Evolutionary conservation across 2,329 filamentous ascomycete genomes (phyloP).

Genomic region (Cytospora leucostoma): DNA sequence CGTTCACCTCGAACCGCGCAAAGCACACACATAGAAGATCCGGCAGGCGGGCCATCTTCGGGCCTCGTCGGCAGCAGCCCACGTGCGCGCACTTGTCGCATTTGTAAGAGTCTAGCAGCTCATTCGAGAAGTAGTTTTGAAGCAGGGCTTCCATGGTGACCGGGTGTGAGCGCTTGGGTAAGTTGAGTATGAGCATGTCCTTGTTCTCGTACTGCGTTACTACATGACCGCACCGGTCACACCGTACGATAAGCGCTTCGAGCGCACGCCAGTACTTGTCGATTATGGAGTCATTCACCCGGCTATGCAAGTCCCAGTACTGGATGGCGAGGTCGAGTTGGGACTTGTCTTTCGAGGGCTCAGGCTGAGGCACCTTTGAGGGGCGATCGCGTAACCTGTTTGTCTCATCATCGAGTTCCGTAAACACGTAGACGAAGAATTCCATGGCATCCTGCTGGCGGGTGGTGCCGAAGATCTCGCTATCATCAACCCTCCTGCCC

Average conservation of each 20-base stretch:
- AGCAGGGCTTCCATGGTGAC: slow-evolving; percentile 62
- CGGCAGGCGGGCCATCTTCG: slow-evolving; percentile 76
- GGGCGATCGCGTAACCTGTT: slow-evolving; percentile 58
- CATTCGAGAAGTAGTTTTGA: slow-evolving; percentile 67
- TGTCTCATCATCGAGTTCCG: slow-evolving; percentile 82
- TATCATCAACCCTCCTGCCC: slow-evolving; percentile 31
- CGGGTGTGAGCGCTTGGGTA: slow-evolving; percentile 36
- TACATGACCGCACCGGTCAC: slow-evolving; percentile 58
- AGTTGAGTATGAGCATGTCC: slow-evolving; percentile 56
- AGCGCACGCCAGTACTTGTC: slow-evolving; percentile 79
- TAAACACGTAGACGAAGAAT: slow-evolving; percentile 80
- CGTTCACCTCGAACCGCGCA: slow-evolving; percentile 55
- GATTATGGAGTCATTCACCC: slow-evolving; percentile 73
- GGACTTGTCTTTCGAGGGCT: slow-evolving; percentile 29
- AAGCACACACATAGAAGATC: slow-evolving; percentile 78
- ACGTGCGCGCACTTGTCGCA: slow-evolving; percentile 75
- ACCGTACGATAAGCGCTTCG: slow-evolving; percentile 71
- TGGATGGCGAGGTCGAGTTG: slow-evolving; percentile 62
- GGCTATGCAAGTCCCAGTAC: slow-evolving; percentile 73
- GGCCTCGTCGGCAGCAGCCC: slow-evolving; percentile 68
- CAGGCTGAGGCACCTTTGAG: slow-evolving; percentile 30
- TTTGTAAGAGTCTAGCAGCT: slow-evolving; percentile 67
- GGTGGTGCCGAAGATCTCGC: slow-evolving; percentile 64
- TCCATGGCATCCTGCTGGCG: slow-evolving; percentile 91
- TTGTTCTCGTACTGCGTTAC: slow-evolving; percentile 47